These are phyloP conservation scores for Canavalia ensiformis DNA, from an alignment of 306 rosid genomes.

Conservation along the genomic window DNA sequence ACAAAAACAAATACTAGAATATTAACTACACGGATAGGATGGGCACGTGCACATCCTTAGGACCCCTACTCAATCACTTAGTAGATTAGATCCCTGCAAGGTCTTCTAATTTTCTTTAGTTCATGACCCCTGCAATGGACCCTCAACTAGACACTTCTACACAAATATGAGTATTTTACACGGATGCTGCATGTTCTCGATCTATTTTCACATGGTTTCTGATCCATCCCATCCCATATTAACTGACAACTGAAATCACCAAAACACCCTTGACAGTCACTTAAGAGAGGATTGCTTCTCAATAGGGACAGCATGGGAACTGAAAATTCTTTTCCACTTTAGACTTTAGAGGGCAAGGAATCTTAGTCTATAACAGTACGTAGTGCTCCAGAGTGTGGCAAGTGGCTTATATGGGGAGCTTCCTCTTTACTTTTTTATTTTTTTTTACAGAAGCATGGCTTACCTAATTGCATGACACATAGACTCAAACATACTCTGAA, in stretches of 20 bases:
- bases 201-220: conserved; percentile 73
- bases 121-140: conserved; percentile 50
- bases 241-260: conserved; percentile 46
- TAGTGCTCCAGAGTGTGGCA: conserved; percentile 42
- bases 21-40: conserved; percentile 28
- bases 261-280: conserved; percentile 52
- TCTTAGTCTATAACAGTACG: conserved; percentile 35
- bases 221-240: conserved; percentile 55
- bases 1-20: background rate
- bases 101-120: conserved; percentile 46
- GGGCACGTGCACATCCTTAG: conserved; percentile 57
- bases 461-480: conserved; percentile 44
- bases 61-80: conserved; percentile 42
- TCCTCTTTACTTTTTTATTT: conserved; percentile 42
- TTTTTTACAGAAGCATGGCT: conserved; percentile 32
- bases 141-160: conserved; percentile 41
- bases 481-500: conserved; percentile 30
- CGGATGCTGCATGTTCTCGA: conserved; percentile 64
- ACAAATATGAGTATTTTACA: conserved; percentile 63
- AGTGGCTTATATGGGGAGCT: conserved; percentile 43
- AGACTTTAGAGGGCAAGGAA: conserved; percentile 53
- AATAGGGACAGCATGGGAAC: conserved; percentile 49
- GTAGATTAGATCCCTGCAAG: conserved; percentile 44
- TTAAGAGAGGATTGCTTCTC: background rate
- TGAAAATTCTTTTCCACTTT: conserved; percentile 33